Conservation (phyloP, 2,329 filamentous ascomycete species). For the Ceratocystis albifundus region DNA sequence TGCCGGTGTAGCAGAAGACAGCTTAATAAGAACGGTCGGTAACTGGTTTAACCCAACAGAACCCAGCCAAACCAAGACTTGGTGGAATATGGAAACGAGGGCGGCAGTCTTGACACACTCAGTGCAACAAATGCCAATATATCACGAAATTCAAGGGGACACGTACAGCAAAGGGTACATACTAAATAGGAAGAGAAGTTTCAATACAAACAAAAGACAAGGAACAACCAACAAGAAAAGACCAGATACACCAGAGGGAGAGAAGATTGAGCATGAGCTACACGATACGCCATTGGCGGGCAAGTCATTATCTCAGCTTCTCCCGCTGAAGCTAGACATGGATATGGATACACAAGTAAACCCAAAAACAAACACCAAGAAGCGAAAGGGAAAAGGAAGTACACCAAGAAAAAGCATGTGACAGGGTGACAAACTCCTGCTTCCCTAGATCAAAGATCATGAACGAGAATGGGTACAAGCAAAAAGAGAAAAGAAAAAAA, state of each 20-base stretch:
- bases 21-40: no score
- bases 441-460: constrained; percentile 10
- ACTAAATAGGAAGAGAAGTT: neutral
- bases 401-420: neutral
- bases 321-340: neutral
- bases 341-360: constrained; percentile 2
- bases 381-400: neutral
- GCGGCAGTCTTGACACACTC: no score
- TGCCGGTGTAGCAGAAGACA: neutral
- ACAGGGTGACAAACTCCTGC: constrained; percentile 3
- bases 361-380: neutral
- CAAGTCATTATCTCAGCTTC: neutral
- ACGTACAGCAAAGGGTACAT: neutral
- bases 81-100: no score
- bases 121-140: neutral
- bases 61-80: no score
- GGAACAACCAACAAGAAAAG: neutral
- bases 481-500: constrained; percentile 14
- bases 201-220: neutral
- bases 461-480: constrained; percentile 12
- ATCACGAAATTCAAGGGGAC: neutral
- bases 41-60: no score
- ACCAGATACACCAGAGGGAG: neutral
- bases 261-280: neutral
- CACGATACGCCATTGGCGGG: neutral